Base-by-base conservation (phyloP, 257 asterid species). In the Solanum commersonii region DNA sequence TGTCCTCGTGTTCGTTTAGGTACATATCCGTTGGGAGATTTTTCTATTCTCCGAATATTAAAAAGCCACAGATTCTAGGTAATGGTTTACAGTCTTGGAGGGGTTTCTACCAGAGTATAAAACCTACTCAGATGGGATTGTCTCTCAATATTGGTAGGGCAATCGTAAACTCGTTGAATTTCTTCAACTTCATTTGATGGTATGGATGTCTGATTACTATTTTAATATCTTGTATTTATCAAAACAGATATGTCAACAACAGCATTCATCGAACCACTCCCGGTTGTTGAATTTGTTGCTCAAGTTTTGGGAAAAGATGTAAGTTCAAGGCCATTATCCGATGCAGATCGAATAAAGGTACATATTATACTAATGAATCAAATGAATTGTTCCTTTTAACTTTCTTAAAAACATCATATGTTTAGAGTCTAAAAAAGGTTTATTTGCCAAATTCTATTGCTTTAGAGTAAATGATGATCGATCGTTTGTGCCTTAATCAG, bases 81-180 rank as follows among this genome's bases (percentile, higher is more conserved):
- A 98, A 95, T 65, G 99, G 99, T 34, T 93, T 97, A 88, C 99
- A 97, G 92, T 98, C 99, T n/a, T 97, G 99, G 99, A 93, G 96
- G 88, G 99, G 99, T 4, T 97, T 97, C 91, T 97, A 97, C 88
- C 99, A 97, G 92, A 97, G 99, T 87, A 95, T 97, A 88, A 92
- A 99, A 77, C 99, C 99, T 29, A 97, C 99, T 42, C 99, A 97
- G 86, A 97, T 97, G 99, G 99, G 99, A 87, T 88, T 97, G 85
- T 97, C 99, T 46, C 98, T 97, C 60, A 97, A 97, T 91, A 96
- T 97, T 85, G 99, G 99, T 94, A 94, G 33, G 49, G 52, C 34
- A 81, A 81, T 46, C 10, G 16, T 46, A 29, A 44, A 29, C 22
- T 46, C 13, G 5, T 49, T 79, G 67, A 44, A 27, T 79, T 44